phyloP scores from a whole-genome alignment of 768 basidiomycete species.

The Pholiota molesta region DNA sequence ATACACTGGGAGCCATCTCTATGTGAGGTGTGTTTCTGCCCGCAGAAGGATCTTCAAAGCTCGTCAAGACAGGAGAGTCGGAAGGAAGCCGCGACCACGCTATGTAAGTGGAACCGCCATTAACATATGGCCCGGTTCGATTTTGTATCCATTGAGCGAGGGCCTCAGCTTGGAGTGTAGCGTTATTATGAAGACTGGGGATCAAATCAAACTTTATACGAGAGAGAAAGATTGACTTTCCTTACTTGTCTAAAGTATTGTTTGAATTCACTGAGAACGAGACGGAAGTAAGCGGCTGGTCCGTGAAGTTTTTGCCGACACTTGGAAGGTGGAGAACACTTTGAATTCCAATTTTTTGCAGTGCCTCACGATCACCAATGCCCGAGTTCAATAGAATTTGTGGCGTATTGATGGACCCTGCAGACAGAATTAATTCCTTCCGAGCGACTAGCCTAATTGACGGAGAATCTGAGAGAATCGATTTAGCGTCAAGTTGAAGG shows the following conservation, averaged over 20 bases:
- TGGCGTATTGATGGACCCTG: slow-evolving; percentile 39
- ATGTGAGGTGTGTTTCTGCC: slow-evolving; percentile 34
- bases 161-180: slow-evolving; percentile 22
- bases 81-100: slow-evolving; percentile 30
- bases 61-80: slow-evolving; percentile 23
- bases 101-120: slow-evolving; percentile 24
- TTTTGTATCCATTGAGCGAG: slow-evolving; percentile 32
- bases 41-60: slow-evolving; percentile 31
- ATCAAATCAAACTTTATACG: neutral
- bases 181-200: slow-evolving; percentile 18
- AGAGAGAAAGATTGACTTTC: too few species aligned
- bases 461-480: slow-evolving; percentile 7
- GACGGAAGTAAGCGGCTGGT: slow-evolving; percentile 29
- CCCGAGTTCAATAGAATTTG: slow-evolving; percentile 37
- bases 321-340: slow-evolving; percentile 28
- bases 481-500: neutral
- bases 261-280: slow-evolving; percentile 30
- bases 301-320: slow-evolving; percentile 36
- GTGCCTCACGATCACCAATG: slow-evolving; percentile 29
- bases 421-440: slow-evolving; percentile 40
- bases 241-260: slow-evolving; percentile 27
- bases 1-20: neutral
- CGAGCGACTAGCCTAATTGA: slow-evolving; percentile 21
- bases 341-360: slow-evolving; percentile 25
- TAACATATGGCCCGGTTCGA: slow-evolving; percentile 31